Evolutionary conservation across 768 basidiomycete species (phyloP), one percentile per base, ranked within the genome.

Genomic region (Leccinum aurantiacum): DNA sequence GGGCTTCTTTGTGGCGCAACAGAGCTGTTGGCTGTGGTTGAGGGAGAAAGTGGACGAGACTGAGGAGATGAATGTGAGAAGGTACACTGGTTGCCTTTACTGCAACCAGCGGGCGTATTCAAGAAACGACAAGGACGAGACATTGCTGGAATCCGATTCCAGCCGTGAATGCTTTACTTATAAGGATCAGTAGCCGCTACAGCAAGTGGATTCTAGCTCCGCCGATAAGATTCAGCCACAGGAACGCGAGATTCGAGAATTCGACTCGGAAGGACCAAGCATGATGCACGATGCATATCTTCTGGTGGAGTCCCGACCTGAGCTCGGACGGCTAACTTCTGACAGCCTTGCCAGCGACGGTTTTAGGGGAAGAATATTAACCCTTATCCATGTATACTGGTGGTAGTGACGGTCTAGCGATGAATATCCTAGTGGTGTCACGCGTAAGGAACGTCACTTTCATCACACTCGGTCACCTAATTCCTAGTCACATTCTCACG

Each of bases 51-150:
- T 11, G 57, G 54, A 29, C 41, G 53, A 41, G 38, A 17, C 62
- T 25, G 24, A 25, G n/a, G 24, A 25, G 60, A 25, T 2, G 68
- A 35, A 41, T 76, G 78, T 17, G 63, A 31, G 57, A 74, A 84
- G 1, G 14, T 64, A 63, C 84, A 85, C 13, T 67, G 62, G 25
- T 55, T 60, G 52, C 83, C 84, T 38, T 64, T 58, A 17, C 75
- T 71, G 68, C 84, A 86, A 33, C 84, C 84, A 33, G 74, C 68
- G 7, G 80, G 77, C 7, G 55, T 69, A 65, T 69, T 77, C 67
- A 76, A 73, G 55, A 74, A 83, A 27, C 62, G 69, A 69, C 83
- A 84, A 67, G 67, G 71, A 64, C 63, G 67, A 64, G 75, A 66
- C 69, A 69, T 71, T 9, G 54, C 3, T 35, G 55, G 10, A 51